Evolutionary conservation across 495 filamentous ascomycete species (phyloP).

Genomic region (Podospora pseudoanserina): DNA sequence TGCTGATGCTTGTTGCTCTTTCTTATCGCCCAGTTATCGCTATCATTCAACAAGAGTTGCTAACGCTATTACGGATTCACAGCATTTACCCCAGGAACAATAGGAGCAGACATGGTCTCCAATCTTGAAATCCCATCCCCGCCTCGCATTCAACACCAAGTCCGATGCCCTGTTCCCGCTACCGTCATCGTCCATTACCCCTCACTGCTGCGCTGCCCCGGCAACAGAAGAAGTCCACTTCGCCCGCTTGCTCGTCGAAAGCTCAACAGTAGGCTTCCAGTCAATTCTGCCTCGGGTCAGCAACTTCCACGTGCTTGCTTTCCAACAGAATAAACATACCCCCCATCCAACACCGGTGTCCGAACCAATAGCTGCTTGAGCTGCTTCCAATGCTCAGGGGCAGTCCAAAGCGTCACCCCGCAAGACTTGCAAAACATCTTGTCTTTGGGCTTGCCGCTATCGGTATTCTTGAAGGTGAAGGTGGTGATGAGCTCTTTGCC

Average conservation of each 20-base stretch:
- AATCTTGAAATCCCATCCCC: background rate
- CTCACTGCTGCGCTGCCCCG: background rate
- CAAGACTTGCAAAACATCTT: slow-evolving; percentile 18
- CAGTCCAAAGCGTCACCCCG: slow-evolving; percentile 12
- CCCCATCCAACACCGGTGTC: slow-evolving; percentile 3
- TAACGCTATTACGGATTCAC: background rate
- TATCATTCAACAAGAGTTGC: background rate
- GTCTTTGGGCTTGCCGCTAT: slow-evolving; percentile 16
- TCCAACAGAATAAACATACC: background rate
- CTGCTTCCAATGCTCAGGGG: background rate
- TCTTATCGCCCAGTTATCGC: background rate
- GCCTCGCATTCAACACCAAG: background rate
- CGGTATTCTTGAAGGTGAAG: slow-evolving; percentile 7
- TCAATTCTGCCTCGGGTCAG: background rate
- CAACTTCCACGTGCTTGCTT: background rate
- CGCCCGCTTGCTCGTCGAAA: background rate
- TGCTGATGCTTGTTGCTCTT: background rate
- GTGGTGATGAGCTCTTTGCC: slow-evolving; percentile 10
- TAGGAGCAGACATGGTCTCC: background rate
- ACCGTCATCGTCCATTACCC: background rate
- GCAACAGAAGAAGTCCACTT: background rate
- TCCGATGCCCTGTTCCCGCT: background rate
- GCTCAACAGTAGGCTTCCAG: slow-evolving; percentile 9
- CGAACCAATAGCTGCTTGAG: slow-evolving; percentile 1
- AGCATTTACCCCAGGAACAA: background rate